These are phyloP conservation scores for Barnettozyma vustinii DNA, from an alignment of 805 yeast genomes.

Conservation along the genomic window DNA sequence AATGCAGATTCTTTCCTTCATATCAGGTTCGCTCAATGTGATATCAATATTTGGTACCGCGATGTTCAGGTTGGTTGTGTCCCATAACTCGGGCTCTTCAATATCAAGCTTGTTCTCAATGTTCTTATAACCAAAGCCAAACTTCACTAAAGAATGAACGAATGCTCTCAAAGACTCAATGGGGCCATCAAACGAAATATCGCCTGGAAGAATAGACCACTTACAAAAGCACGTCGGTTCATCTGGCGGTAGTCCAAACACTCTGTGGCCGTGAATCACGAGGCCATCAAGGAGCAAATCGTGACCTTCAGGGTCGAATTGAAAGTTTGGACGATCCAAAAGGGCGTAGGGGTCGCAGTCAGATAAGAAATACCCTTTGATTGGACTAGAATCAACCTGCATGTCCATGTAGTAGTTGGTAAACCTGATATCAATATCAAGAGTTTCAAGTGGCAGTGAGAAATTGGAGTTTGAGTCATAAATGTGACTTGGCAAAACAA, in stretches of 20 bases:
- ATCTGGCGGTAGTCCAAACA: conserved; percentile 87
- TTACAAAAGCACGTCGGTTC: conserved; percentile 86
- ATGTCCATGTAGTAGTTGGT: conserved; percentile 92
- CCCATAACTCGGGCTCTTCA: conserved; percentile 52
- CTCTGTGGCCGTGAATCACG: conserved; percentile 76
- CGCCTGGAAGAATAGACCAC: conserved; percentile 80
- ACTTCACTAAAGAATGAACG: conserved; percentile 35
- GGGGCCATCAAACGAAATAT: conserved; percentile 46
- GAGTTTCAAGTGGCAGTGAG: conserved; percentile 54
- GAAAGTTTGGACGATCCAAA: conserved; percentile 12
- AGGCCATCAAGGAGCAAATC: conserved; percentile 55
- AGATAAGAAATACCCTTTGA: conserved; percentile 31
- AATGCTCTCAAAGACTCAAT: conserved; percentile 42
- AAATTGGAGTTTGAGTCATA: conserved; percentile 61
- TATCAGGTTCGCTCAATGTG: conserved; percentile 32
- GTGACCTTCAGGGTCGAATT: conserved; percentile 6
- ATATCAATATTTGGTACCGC: conserved; percentile 43
- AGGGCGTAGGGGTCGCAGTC: conserved; percentile 10
- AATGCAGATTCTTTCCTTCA: conserved; percentile 22
- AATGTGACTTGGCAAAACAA: conserved; percentile 67
- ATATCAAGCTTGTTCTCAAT: conserved; percentile 67
- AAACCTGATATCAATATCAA: conserved; percentile 79
- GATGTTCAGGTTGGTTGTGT: conserved; percentile 62
- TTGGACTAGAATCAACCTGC: conserved; percentile 66
- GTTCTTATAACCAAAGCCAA: conserved; percentile 64